Evolutionary conservation across 768 basidiomycete species (phyloP).

Genomic region (Lactifluus subvellereus): DNA sequence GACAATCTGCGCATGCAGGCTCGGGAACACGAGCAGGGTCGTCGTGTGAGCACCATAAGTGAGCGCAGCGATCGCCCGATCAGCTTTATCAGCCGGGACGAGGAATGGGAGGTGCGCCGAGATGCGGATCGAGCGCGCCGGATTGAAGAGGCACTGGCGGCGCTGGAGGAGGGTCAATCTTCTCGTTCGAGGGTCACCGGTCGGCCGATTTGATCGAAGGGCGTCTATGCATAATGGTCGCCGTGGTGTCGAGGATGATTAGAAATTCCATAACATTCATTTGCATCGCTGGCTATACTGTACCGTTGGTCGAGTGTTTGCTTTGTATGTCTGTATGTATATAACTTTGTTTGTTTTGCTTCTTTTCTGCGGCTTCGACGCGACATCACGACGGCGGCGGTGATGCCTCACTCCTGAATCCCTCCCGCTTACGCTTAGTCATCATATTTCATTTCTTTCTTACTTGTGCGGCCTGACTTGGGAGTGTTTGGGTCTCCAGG

Average conservation of each 20-base stretch:
- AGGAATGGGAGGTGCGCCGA: slow-evolving; percentile 50
- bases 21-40: slow-evolving; percentile 10
- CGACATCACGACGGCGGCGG: no score
- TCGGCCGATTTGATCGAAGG: not conserved
- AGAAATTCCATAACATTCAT: no score
- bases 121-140: slow-evolving; percentile 48
- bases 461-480: no score
- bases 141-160: slow-evolving; percentile 52
- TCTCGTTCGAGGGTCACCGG: not conserved
- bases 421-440: no score
- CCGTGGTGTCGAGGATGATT: no score
- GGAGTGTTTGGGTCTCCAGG: no score
- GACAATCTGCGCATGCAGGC: slow-evolving; percentile 22
- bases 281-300: no score
- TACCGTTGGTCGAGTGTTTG: not conserved
- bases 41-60: slow-evolving; percentile 27
- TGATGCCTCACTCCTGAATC: no score
- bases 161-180: slow-evolving; percentile 30
- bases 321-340: not conserved
- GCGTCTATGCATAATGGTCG: no score
- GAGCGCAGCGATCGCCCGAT: slow-evolving; percentile 38
- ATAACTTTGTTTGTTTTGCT: not conserved
- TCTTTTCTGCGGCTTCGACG: no score
- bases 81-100: slow-evolving; percentile 51
- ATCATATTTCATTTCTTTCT: no score